Conservation (phyloP, 2,329 filamentous ascomycete species). For the Zalaria sp. region DNA sequence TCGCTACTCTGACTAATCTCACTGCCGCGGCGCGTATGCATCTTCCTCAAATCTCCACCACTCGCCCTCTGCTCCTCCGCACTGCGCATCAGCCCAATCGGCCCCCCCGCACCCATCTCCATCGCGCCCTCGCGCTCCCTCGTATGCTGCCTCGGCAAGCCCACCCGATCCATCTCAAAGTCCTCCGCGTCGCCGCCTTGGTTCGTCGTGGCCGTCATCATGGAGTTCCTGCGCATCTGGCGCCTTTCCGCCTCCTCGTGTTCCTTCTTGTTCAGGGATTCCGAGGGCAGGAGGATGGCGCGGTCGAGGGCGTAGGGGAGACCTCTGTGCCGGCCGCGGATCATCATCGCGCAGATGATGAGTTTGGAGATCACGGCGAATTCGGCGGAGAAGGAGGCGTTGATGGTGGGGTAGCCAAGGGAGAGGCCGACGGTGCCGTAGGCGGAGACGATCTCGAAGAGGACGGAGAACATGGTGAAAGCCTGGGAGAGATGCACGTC, state of each 20-base stretch:
- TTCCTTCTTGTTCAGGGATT: constrained; percentile 48
- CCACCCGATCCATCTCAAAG: not conserved
- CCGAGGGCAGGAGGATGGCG: constrained; percentile 53
- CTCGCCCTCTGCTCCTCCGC: too few species aligned
- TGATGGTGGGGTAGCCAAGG: constrained; percentile 61
- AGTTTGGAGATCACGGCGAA: constrained; percentile 59
- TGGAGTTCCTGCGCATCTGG: constrained; percentile 11
- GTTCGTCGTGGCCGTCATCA: not conserved
- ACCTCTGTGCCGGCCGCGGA: constrained; percentile 51
- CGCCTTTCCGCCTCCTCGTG: constrained; percentile 32
- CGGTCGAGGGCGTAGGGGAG: constrained; percentile 54
- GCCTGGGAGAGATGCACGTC: constrained; percentile 7
- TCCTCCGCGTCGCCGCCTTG: not conserved
- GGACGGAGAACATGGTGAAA: constrained; percentile 37
- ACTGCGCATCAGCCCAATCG: too few species aligned
- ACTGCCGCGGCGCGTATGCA: not conserved
- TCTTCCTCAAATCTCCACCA: not conserved
- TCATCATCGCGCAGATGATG: constrained; percentile 52
- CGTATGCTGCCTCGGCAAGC: not conserved
- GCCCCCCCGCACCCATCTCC: not conserved
- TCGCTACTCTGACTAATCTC: not conserved
- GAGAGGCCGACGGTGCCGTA: constrained; percentile 91
- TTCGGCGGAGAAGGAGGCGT: constrained; percentile 70
- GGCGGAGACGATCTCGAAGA: constrained; percentile 81
- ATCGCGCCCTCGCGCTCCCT: not conserved